These are phyloP conservation scores for Decorospora gaudefroyi DNA, from an alignment of 2,329 filamentous ascomycete species.

Conservation along the genomic window DNA sequence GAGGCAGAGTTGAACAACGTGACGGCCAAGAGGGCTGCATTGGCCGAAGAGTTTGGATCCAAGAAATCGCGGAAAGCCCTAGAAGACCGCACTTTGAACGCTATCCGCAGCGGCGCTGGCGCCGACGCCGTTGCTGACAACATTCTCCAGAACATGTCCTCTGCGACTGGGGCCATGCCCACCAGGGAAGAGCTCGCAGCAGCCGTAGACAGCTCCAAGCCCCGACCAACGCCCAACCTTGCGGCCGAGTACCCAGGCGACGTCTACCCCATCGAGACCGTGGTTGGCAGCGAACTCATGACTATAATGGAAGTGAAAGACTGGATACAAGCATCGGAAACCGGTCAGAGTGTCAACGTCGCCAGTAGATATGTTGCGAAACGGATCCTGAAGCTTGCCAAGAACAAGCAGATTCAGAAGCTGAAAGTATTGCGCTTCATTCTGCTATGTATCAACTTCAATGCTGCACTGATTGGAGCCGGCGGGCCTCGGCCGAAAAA, in stretches of 20 bases:
- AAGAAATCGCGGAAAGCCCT: conserved; percentile 84
- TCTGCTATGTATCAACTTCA: conserved; percentile 55
- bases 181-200: conserved; percentile 68
- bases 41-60: conserved; percentile 80
- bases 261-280: conserved; percentile 68
- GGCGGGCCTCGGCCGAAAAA: conserved; percentile 48
- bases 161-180: conserved; percentile 67
- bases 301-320: conserved; percentile 70
- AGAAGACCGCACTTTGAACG: conserved; percentile 69
- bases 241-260: conserved; percentile 69
- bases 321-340: conserved; percentile 71
- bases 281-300: conserved; percentile 71
- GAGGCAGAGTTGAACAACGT: conserved; percentile 47
- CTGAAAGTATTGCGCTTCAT: conserved; percentile 58
- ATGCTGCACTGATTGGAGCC: conserved; percentile 45
- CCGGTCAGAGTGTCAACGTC: conserved; percentile 61
- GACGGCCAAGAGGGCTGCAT: conserved; percentile 66
- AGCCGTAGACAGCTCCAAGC: conserved; percentile 68
- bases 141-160: conserved; percentile 66
- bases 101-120: conserved; percentile 56
- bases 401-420: conserved; percentile 55
- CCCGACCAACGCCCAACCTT: conserved; percentile 71
- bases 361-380: conserved; percentile 67
- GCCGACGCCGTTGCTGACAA: conserved; percentile 42
- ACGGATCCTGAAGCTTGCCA: conserved; percentile 63